phyloP scores from a whole-genome alignment of 768 basidiomycete species.

The Hericium erinaceus region DNA sequence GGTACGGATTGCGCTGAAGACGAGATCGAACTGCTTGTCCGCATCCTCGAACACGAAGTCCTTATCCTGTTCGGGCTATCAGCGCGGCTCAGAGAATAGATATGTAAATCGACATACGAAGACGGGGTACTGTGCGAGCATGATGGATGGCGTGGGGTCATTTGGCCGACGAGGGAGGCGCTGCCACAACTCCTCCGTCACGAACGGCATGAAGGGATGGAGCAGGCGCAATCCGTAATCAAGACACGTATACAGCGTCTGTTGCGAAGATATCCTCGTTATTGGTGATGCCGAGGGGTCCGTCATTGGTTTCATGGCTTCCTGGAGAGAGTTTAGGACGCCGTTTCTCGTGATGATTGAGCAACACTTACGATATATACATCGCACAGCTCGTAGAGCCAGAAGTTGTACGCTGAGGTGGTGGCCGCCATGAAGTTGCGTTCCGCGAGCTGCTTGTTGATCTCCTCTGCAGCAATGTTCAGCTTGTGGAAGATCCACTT shows the following conservation, averaged over 20 bases:
- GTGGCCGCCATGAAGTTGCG: slow-evolving; percentile 95
- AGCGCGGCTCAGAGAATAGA: background rate
- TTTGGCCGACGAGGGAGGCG: slow-evolving; percentile 79
- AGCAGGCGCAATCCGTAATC: slow-evolving; percentile 84
- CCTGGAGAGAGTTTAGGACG: slow-evolving; percentile 37
- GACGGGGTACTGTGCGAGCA: slow-evolving; percentile 79
- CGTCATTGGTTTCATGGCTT: slow-evolving; percentile 98
- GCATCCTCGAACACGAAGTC: slow-evolving; percentile 59
- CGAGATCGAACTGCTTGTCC: slow-evolving; percentile 77
- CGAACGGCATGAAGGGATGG: slow-evolving; percentile 99
- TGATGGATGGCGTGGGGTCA: slow-evolving; percentile 79
- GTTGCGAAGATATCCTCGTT: slow-evolving; percentile 76
- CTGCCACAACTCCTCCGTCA: slow-evolving; percentile 99
- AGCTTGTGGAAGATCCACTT: slow-evolving; percentile 94
- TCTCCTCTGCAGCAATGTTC: slow-evolving; percentile 66
- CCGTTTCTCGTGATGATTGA: background rate
- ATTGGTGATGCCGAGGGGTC: slow-evolving; percentile 59
- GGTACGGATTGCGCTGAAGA: slow-evolving; percentile 69
- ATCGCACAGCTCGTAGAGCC: slow-evolving; percentile 98
- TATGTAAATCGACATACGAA: slow-evolving; percentile 40
- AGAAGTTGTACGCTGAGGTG: slow-evolving; percentile 80
- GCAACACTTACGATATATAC: slow-evolving; percentile 77
- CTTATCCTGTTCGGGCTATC: slow-evolving; percentile 36
- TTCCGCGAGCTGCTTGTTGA: slow-evolving; percentile 65
- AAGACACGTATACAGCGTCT: slow-evolving; percentile 91